phyloP scores from a whole-genome alignment of 2,329 filamentous ascomycete species.

The Ascochyta fabae region DNA sequence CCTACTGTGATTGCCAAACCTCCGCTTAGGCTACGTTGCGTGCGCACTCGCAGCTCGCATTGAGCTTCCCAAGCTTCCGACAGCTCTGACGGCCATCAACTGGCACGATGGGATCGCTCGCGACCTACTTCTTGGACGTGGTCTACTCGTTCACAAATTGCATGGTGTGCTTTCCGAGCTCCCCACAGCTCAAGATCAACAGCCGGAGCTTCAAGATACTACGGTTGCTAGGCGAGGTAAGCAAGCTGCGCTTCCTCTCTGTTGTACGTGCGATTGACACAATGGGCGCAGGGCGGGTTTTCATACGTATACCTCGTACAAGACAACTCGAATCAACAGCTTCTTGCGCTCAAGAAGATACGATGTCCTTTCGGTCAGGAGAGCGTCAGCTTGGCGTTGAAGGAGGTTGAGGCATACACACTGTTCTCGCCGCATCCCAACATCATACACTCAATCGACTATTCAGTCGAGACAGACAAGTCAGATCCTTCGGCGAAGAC shows the following conservation, averaged over 20 bases:
- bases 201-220: conserved; percentile 94
- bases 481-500: conserved; percentile 78
- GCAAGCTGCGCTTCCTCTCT: conserved; percentile 25
- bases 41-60: conserved; percentile 17
- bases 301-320: conserved; percentile 99
- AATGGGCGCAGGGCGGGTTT: conserved; percentile 77
- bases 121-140: conserved; percentile 78
- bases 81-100: conserved; percentile 21
- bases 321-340: conserved; percentile 80
- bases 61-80: conserved; percentile 26
- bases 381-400: conserved; percentile 91
- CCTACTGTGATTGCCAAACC: background rate
- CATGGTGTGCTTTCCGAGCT: conserved; percentile 94
- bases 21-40: conserved; percentile 4
- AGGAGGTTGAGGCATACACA: conserved; percentile 95
- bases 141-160: conserved; percentile 93
- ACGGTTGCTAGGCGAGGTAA: conserved; percentile 87
- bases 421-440: conserved; percentile 83
- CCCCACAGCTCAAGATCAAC: conserved; percentile 94
- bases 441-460: conserved; percentile 86
- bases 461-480: conserved; percentile 77
- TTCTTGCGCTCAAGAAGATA: conserved; percentile 98
- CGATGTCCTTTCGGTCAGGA: conserved; percentile 97
- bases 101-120: conserved; percentile 43
- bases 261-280: conserved; percentile 4